Evolutionary conservation across 352 stramenopile genomes (phyloP).

Genomic region (Phytophthora foliorum): DNA sequence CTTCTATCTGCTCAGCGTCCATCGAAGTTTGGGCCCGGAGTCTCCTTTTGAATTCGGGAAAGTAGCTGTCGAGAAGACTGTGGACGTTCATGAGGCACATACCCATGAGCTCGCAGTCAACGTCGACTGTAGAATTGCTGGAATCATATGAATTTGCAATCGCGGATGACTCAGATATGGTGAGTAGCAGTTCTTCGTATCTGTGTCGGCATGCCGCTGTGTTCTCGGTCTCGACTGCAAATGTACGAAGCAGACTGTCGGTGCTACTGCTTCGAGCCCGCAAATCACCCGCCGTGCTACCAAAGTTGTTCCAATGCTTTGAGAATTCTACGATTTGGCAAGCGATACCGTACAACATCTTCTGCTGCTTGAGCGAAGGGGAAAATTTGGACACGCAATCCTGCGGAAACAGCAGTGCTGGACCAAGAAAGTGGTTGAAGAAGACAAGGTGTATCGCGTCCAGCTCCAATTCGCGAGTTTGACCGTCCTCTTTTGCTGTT

Average conservation of each 20-base stretch:
- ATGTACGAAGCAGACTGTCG: constrained; percentile 18
- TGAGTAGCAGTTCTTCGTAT: constrained; percentile 35
- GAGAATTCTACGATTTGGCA: constrained; percentile 27
- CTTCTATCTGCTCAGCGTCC: constrained; percentile 11
- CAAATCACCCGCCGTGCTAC: background rate
- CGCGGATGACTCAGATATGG: constrained; percentile 21
- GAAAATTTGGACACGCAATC: constrained; percentile 19
- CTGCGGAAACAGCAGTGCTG: constrained; percentile 45
- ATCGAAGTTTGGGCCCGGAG: constrained; percentile 4
- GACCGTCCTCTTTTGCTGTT: background rate
- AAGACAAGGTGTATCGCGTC: constrained; percentile 72
- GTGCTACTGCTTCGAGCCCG: constrained; percentile 20
- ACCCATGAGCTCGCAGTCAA: constrained; percentile 59
- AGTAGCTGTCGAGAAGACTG: constrained; percentile 56
- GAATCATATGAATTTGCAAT: constrained; percentile 39
- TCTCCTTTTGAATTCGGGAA: constrained; percentile 40
- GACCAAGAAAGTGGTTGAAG: constrained; percentile 77
- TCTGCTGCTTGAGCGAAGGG: constrained; percentile 21
- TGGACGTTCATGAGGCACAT: constrained; percentile 76
- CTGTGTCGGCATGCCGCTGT: constrained; percentile 12
- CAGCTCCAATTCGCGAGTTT: constrained; percentile 17
- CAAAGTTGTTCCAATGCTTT: constrained; percentile 9
- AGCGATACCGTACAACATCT: constrained; percentile 20
- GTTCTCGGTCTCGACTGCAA: constrained; percentile 5
- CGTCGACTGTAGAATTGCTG: constrained; percentile 4